Conservation (phyloP, 108 stramenopile genomes). For the Skeletonema menzelii region DNA sequence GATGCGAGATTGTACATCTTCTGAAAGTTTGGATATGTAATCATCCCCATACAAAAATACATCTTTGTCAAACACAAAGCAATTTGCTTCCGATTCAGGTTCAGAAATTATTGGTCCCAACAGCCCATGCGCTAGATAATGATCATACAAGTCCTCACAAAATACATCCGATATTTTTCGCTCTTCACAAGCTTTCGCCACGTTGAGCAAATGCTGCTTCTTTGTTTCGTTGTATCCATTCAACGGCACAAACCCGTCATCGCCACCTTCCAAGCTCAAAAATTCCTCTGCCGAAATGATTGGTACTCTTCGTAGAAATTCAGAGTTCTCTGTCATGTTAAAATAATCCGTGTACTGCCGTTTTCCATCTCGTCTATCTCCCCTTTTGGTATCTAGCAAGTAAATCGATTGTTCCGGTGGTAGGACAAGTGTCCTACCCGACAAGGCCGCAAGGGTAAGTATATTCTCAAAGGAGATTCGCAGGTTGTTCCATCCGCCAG, state of each 20-base stretch:
- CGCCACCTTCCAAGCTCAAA: conserved; percentile 46
- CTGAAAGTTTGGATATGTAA: conserved; percentile 31
- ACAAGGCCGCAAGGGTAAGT: conserved; percentile 71
- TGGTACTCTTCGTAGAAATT: conserved; percentile 51
- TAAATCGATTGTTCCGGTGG: conserved; percentile 83
- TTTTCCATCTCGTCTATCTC: conserved; percentile 39
- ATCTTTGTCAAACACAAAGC: conserved; percentile 66
- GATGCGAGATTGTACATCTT: conserved; percentile 35
- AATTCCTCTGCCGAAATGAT: conserved; percentile 66
- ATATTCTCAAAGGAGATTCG: conserved; percentile 85
- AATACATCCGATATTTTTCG: conserved; percentile 27
- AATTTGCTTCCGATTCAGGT: conserved; percentile 30
- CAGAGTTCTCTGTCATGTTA: conserved; percentile 37
- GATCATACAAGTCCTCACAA: conserved; percentile 46
- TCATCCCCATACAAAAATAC: conserved; percentile 38
- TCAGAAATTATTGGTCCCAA: conserved; percentile 9
- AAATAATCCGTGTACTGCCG: conserved; percentile 41
- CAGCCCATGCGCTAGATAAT: conserved; percentile 30
- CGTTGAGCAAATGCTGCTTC: conserved; percentile 15
- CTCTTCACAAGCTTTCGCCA: conserved; percentile 23
- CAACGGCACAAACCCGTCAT: conserved; percentile 34
- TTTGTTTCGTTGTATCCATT: conserved; percentile 21
- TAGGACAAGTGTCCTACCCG: conserved; percentile 82
- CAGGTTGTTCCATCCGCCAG: conserved; percentile 81
- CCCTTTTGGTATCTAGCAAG: conserved; percentile 53